phyloP scores from a whole-genome alignment of 2,329 filamentous ascomycete species.

The Madurella fahalii region DNA sequence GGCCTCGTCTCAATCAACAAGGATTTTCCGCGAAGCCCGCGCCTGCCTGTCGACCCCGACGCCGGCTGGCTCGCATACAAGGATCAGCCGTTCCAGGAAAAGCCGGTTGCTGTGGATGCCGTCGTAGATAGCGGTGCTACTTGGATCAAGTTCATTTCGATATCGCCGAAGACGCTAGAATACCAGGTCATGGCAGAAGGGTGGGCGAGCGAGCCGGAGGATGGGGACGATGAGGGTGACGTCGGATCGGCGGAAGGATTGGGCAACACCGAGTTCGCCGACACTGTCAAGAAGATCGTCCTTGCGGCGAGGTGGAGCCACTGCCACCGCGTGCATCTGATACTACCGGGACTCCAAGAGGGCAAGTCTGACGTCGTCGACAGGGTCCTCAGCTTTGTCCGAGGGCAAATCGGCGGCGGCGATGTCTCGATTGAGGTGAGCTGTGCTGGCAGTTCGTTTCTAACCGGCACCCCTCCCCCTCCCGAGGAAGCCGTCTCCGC shows the following conservation, averaged over 20 bases:
- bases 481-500: constrained; percentile 24
- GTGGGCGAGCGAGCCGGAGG: constrained; percentile 26
- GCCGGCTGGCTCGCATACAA: constrained; percentile 24
- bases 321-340: constrained; percentile 26
- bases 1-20: constrained; percentile 30
- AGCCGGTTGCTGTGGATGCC: constrained; percentile 29
- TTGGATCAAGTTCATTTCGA: constrained; percentile 34
- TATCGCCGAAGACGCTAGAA: constrained; percentile 29
- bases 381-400: constrained; percentile 26
- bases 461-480: constrained; percentile 17
- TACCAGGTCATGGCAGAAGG: constrained; percentile 33
- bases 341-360: constrained; percentile 29
- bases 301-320: constrained; percentile 30
- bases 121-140: constrained; percentile 32
- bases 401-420: constrained; percentile 19
- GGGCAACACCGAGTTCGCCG: constrained; percentile 27
- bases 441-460: constrained; percentile 27
- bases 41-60: constrained; percentile 14
- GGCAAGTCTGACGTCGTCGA: constrained; percentile 26
- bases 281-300: constrained; percentile 27
- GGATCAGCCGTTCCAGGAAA: constrained; percentile 23
- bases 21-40: constrained; percentile 26
- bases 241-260: constrained; percentile 18
- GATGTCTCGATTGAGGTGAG: constrained; percentile 26
- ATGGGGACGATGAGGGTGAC: constrained; percentile 18